Percentiles rank a stretch among this genome's conserved stretches.
Evolutionary conservation across 495 filamentous ascomycete species (phyloP).

Genomic region (Annulohypoxylon nitens): DNA sequence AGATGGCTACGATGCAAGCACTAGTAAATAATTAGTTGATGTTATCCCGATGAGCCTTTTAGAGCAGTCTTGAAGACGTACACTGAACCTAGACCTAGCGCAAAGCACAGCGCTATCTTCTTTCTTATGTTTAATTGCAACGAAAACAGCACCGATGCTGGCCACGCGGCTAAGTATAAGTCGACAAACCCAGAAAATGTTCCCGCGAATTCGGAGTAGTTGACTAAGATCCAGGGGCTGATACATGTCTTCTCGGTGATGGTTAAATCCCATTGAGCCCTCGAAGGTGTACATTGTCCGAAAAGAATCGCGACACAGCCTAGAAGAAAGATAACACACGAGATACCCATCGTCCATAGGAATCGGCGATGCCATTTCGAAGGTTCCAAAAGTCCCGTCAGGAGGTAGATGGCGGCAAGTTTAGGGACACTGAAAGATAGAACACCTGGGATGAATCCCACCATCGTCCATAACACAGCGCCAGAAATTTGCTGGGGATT

Average conservation of each 20-base stretch:
- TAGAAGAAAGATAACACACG: constrained; percentile 50
- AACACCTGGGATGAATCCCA: constrained; percentile 57
- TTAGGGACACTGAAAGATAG: constrained; percentile 60
- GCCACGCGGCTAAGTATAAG: constrained; percentile 64
- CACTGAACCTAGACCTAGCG: constrained; percentile 63
- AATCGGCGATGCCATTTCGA: constrained; percentile 45
- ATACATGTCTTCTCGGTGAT: constrained; percentile 52
- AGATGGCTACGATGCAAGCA: constrained; percentile 49
- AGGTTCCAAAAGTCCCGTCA: constrained; percentile 56
- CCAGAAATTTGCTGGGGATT: constrained; percentile 41
- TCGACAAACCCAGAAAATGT: constrained; percentile 62
- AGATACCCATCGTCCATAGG: constrained; percentile 53
- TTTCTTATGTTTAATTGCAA: constrained; percentile 61
- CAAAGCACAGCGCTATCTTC: constrained; percentile 60
- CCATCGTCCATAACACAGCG: constrained; percentile 53
- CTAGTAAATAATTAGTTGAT: constrained; percentile 13
- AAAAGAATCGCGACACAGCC: constrained; percentile 57
- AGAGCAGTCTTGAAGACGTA: constrained; percentile 42
- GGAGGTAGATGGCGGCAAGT: constrained; percentile 59
- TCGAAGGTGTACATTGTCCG: constrained; percentile 57
- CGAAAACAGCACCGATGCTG: constrained; percentile 57
- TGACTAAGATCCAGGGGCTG: constrained; percentile 52
- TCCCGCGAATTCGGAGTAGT: constrained; percentile 58
- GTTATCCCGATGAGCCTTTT: neutral
- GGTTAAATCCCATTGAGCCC: constrained; percentile 57